Evolutionary conservation across 208 protist genomes (phyloP).

Genomic region (Jaenimonas drosophilae): DNA sequence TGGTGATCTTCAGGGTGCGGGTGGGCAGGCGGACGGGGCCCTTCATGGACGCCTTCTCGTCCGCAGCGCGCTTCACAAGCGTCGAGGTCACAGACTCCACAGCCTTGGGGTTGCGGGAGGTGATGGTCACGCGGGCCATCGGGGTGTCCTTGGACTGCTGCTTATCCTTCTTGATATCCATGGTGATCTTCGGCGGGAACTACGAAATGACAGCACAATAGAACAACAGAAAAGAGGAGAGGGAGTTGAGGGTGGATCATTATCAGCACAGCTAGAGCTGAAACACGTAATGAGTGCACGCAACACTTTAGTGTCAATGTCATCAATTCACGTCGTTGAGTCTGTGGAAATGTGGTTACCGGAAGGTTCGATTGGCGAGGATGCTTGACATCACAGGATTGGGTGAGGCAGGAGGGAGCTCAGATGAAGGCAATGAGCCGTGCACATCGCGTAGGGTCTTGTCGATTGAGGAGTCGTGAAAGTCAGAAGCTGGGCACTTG

Average conservation of each 20-base stretch:
- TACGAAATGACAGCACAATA: not conserved
- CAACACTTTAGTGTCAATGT: not conserved
- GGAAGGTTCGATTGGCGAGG: too few species aligned
- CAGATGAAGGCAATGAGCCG: too few species aligned
- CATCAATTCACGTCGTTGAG: not conserved
- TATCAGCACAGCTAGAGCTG: conserved; percentile 7
- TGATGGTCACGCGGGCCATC: conserved; percentile 97
- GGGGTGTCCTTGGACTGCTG: conserved; percentile 38
- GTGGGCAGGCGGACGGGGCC: conserved; percentile 98
- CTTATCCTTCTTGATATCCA: conserved; percentile 51
- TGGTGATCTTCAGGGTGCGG: conserved; percentile 96
- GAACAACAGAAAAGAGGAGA: conserved; percentile 5
- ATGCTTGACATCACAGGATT: too few species aligned
- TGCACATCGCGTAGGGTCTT: too few species aligned
- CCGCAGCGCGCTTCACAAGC: conserved; percentile 91
- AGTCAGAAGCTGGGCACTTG: too few species aligned
- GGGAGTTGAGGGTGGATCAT: conserved; percentile 4
- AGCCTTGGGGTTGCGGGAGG: conserved; percentile 92
- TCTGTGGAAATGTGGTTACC: not conserved
- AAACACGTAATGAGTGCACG: too few species aligned
- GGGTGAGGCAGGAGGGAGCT: too few species aligned
- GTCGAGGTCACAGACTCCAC: conserved; percentile 97
- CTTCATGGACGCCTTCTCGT: conserved; percentile 93
- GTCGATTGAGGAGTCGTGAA: too few species aligned
- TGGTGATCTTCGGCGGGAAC: not conserved